Conservation (phyloP, 2,329 filamentous ascomycete species). For the Trichoderma sp. region DNA sequence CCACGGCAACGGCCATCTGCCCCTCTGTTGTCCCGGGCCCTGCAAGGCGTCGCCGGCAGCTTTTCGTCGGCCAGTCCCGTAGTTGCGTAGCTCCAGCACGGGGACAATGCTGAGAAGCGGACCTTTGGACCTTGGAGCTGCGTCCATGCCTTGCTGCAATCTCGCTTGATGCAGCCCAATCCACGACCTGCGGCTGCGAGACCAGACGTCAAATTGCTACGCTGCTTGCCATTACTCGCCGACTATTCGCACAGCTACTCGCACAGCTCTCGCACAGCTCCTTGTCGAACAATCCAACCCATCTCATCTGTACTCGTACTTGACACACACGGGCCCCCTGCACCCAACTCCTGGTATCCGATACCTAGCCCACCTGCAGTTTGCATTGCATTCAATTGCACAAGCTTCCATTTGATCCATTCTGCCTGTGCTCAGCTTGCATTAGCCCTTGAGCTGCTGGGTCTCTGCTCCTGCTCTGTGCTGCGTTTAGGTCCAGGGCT, state of each 20-base stretch:
- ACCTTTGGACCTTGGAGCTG: constrained; percentile 9
- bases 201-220: not conserved
- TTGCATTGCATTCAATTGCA: not conserved
- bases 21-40: constrained; percentile 27
- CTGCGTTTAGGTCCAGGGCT: not conserved
- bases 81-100: constrained; percentile 17
- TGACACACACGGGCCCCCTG: not conserved
- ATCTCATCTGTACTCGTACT: not conserved
- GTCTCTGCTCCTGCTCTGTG: not conserved
- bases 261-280: not conserved
- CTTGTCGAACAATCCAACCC: not conserved
- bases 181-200: not conserved
- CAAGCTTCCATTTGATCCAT: not conserved
- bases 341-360: not conserved
- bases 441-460: not conserved
- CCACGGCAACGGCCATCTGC: constrained; percentile 24
- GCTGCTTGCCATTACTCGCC: not conserved
- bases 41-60: constrained; percentile 13
- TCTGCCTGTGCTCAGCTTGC: not conserved
- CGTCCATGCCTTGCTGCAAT: constrained; percentile 22
- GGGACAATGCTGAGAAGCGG: constrained; percentile 19
- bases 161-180: constrained; percentile 23
- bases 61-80: constrained; percentile 16
- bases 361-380: not conserved
- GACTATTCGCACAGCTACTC: not conserved